phyloP scores from a whole-genome alignment of 768 basidiomycete species.

The Mycena floridula region DNA sequence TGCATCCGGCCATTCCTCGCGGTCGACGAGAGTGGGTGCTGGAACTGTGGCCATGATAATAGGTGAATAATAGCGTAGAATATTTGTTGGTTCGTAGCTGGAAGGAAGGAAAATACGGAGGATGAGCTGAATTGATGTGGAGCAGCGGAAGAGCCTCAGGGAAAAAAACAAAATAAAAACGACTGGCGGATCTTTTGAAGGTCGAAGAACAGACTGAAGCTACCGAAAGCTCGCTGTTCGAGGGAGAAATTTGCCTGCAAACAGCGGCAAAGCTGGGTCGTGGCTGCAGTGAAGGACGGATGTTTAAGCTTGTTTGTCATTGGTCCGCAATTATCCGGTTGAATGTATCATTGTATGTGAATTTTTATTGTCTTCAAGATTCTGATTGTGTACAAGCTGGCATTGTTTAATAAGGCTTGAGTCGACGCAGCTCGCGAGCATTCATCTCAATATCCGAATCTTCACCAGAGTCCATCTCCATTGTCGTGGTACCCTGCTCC shows the following conservation, averaged over 20 bases:
- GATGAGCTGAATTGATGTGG: slow-evolving; percentile 16
- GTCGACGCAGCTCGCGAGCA: slow-evolving; percentile 50
- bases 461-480: slow-evolving; percentile 18
- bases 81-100: too few species aligned
- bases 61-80: slow-evolving; percentile 15
- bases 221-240: too few species aligned
- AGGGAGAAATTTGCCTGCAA: too few species aligned
- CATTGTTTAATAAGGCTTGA: slow-evolving; percentile 71
- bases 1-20: slow-evolving; percentile 83
- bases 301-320: too few species aligned
- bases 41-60: slow-evolving; percentile 51
- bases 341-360: too few species aligned
- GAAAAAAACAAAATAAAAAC: slow-evolving; percentile 19
- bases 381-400: too few species aligned
- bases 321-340: too few species aligned
- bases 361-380: too few species aligned
- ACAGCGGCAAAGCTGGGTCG: too few species aligned
- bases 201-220: slow-evolving; percentile 3
- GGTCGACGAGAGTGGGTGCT: slow-evolving; percentile 47
- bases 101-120: slow-evolving; percentile 4
- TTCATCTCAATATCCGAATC: slow-evolving; percentile 56
- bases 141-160: slow-evolving; percentile 13
- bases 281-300: too few species aligned
- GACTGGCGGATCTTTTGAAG: slow-evolving; percentile 5
- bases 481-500: slow-evolving; percentile 18